Evolutionary conservation across 2,329 filamentous ascomycete genomes (phyloP).

Genomic region (Acrocalymma vagum): DNA sequence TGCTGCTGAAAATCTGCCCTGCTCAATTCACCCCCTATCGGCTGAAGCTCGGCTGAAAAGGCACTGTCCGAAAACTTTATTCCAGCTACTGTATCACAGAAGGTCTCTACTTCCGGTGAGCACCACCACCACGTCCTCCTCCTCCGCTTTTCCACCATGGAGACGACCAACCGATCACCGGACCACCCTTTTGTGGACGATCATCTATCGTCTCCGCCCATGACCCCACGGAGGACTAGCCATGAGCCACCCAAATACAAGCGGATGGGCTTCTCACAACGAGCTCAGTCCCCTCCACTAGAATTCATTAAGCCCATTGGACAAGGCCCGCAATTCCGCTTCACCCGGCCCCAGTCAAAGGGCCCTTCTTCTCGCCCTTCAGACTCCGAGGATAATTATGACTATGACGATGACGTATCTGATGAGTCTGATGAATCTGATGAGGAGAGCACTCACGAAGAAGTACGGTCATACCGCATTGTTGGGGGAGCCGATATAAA

Average conservation of each 20-base stretch:
- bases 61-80: too few relatives aligned
- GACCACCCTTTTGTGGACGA: slow-evolving; percentile 25
- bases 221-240: slow-evolving; percentile 30
- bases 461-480: slow-evolving; percentile 14
- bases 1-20: too few relatives aligned
- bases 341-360: slow-evolving; percentile 31
- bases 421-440: too few relatives aligned
- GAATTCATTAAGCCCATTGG: slow-evolving; percentile 38
- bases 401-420: slow-evolving; percentile 6
- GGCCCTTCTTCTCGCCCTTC: slow-evolving; percentile 40
- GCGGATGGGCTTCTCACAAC: slow-evolving; percentile 25
- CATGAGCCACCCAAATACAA: slow-evolving; percentile 36
- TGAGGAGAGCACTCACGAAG: slow-evolving; percentile 19
- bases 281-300: slow-evolving; percentile 35
- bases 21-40: too few relatives aligned
- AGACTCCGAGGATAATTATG: slow-evolving; percentile 25
- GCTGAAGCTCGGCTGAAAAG: too few relatives aligned
- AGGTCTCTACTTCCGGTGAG: slow-evolving; percentile 31
- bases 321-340: slow-evolving; percentile 34
- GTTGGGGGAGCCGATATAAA: slow-evolving; percentile 30
- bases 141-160: slow-evolving; percentile 30
- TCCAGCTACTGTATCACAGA: too few relatives aligned
- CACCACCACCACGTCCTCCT: slow-evolving; percentile 14
- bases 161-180: slow-evolving; percentile 24
- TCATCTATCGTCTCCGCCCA: slow-evolving; percentile 35